These are phyloP conservation scores for Globisporangium camurandrum DNA, from an alignment of 352 stramenopile genomes.

Conservation along the genomic window DNA sequence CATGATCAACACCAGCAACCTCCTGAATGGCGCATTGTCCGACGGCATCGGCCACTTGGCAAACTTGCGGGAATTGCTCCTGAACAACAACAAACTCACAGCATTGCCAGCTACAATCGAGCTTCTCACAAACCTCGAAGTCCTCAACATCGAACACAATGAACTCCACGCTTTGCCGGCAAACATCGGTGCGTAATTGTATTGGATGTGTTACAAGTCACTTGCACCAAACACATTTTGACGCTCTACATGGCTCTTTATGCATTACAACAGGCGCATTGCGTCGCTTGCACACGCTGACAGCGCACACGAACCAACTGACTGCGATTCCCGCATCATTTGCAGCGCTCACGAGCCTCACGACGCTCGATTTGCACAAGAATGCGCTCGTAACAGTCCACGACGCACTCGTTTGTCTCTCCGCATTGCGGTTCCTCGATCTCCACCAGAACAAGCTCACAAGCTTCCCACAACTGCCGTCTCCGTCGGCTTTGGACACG, in stretches of 20 bases:
- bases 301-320: slow-evolving; percentile 57
- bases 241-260: neutral
- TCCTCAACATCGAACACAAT: slow-evolving; percentile 60
- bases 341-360: slow-evolving; percentile 27
- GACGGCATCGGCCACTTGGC: slow-evolving; percentile 36
- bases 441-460: slow-evolving; percentile 65
- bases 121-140: slow-evolving; percentile 37
- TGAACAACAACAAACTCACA: slow-evolving; percentile 63
- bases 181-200: slow-evolving; percentile 38
- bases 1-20: slow-evolving; percentile 36
- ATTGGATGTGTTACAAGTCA: too few relatives aligned
- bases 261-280: slow-evolving; percentile 24
- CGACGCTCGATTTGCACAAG: slow-evolving; percentile 69
- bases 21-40: slow-evolving; percentile 37
- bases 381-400: slow-evolving; percentile 39
- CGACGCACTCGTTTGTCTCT: slow-evolving; percentile 23
- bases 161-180: slow-evolving; percentile 34
- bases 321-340: slow-evolving; percentile 41
- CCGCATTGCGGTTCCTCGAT: slow-evolving; percentile 52
- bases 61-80: slow-evolving; percentile 50
- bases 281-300: slow-evolving; percentile 42
- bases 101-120: slow-evolving; percentile 45
- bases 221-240: too few relatives aligned
- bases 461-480: slow-evolving; percentile 50
- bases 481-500: slow-evolving; percentile 42